Base-by-base conservation (phyloP, 2,329 filamentous ascomycete genomes). In the Meredithiella fracta region DNA sequence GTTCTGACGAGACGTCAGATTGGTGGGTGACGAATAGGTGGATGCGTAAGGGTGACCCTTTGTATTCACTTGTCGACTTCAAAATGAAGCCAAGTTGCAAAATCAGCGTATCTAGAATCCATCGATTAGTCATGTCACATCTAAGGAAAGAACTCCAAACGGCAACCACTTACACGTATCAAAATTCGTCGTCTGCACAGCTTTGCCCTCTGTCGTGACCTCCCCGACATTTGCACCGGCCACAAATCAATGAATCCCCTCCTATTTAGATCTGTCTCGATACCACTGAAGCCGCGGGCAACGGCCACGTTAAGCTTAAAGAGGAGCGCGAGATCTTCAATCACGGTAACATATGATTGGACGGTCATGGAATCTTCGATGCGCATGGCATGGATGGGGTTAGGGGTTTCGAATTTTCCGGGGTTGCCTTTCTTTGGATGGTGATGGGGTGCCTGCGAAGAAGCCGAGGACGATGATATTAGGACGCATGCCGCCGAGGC, bases 181-280 rank as follows among this genome's bases (percentile, higher is more conserved):
- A 65, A 94, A 94, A 61, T 94, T 94, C 0, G 86, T 92, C 0
- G 88, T 94, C 55, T 91, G 67, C 4, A 92, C 74, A 60, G 75
- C 81, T 64, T 80, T 78, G 1, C 75, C 76, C 60, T 83, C 80
- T 1, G 83, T 73, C 0, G 80, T 78, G 34, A 92, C 78, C 62
- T 91, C 86, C 87, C 87, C 4, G 87, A 91, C 86, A 94, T 94
- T 61, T 94, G 89, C 54, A 94, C 92, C 0, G 88, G 88, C 88
- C 88, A 94, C 3, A 94, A 70, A 63, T 94, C 88, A 59, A 94
- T 86, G 63, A 83, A 91, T 63, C 81, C 86, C 64, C 91, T 91
- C 3, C 71, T 72, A 54, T 82, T 79, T 11, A n/a, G 26, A 17
- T 66, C 64, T 73, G 66, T 63, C 92, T 85, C 1, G 94, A 71